Evolutionary conservation across 2,329 filamentous ascomycete genomes (phyloP), one percentile per base, ranked within the genome.

Genomic region (Hysterium pulicare): DNA sequence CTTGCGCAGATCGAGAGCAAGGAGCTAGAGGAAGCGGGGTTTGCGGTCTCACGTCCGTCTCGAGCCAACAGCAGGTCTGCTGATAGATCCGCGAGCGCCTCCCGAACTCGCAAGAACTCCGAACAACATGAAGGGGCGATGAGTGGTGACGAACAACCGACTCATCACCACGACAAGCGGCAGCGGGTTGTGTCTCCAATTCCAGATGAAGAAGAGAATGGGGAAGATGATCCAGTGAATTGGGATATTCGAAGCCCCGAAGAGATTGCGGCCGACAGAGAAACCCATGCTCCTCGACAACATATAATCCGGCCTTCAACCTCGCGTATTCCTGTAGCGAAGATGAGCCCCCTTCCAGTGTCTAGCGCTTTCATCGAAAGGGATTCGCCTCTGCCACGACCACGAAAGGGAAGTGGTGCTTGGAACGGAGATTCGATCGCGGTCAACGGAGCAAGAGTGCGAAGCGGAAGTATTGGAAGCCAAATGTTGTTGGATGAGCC

Each of bases 271-370:
- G 70, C 72, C 8, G 73, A 79, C 22, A 64, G 61, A 42, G 62
- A 70, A 7, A 58, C 63, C 22, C 49, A 78, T 68, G 68, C 78
- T 54, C 47, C 55, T 28, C 54, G 54, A 51, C 71, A 63, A 58
- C 85, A 77, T 69, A 79, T 74, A 36, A 55, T 58, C 30, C 58
- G 71, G 42, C 71, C 71, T 22, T 71, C 79, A 70, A 71, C 78
- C 3, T 95, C 91, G 33, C 83, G 88, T 41, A 96, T 98, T 61
- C 93, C 93, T 1, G 77, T 97, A 28, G 83, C 89, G 22, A 90
- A 88, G 56, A 73, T 79, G 11, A 95, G 88, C 61, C 86, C 87
- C 2, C 78, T 82, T 16, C 89, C 90, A 9, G 83, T 94, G 45
- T 79, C 87, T 2, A 66, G 78, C 39, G 81, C 85, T 38, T 81